phyloP scores from a whole-genome alignment of 495 filamentous ascomycete genomes.

The Annulohypoxylon moriforme region DNA sequence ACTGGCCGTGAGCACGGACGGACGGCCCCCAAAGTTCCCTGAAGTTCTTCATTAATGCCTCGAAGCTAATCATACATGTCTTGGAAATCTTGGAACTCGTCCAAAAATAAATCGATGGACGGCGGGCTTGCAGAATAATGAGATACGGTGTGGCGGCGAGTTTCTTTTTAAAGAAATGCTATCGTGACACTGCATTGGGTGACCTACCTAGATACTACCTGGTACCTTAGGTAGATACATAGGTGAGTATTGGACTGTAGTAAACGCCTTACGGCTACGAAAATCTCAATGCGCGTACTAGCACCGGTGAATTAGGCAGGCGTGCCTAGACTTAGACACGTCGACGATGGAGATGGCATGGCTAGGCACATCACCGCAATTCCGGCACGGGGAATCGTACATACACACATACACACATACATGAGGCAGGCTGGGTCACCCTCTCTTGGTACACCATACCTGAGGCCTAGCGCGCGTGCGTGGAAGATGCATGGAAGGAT shows the following conservation, averaged over 20 bases:
- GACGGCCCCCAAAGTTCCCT: slow-evolving; percentile 27
- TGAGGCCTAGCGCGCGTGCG: slow-evolving; percentile 19
- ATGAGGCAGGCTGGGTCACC: not conserved
- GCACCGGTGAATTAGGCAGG: not conserved
- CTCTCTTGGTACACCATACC: too few relatives aligned
- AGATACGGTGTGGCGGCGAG: not conserved
- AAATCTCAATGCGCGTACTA: not conserved
- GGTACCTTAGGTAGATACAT: too few relatives aligned
- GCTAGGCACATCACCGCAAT: slow-evolving; percentile 23
- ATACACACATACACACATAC: not conserved
- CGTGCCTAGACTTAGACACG: not conserved
- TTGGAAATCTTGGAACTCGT: not conserved
- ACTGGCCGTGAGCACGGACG: slow-evolving; percentile 3
- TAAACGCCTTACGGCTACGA: not conserved
- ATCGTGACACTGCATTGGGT: slow-evolving; percentile 12
- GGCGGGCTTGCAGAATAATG: not conserved
- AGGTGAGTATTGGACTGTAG: not conserved
- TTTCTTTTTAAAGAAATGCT: slow-evolving; percentile 29
- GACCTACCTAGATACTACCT: not conserved
- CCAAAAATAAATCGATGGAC: slow-evolving; percentile 1
- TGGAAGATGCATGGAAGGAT: slow-evolving; percentile 43
- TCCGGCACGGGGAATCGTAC: slow-evolving; percentile 29
- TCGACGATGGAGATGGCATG: slow-evolving; percentile 23
- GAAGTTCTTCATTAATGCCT: not conserved
- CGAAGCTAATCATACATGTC: not conserved